Base-by-base conservation (phyloP, 2,329 filamentous ascomycete genomes). In the Pseudogymnoascus sp. region DNA sequence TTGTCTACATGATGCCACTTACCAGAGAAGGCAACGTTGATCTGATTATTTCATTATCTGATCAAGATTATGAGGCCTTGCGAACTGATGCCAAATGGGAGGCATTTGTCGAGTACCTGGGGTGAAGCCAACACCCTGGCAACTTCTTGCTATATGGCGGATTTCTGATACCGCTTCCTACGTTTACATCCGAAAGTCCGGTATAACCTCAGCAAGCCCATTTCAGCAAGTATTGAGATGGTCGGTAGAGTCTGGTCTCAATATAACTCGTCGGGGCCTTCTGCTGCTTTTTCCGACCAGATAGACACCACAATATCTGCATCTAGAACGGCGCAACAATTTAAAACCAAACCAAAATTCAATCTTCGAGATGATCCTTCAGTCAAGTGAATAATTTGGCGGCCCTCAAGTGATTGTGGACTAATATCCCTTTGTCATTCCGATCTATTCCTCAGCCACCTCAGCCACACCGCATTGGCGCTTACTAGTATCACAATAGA, bases 1-100 rank as follows among this genome's bases (percentile, higher is more conserved):
- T 60, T n/a, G 38, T 19, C 21, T 60, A 60, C 19, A 44, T 60
- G 35, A 60, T 60, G 59, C 59, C 59, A 38, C 15, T 38, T 33
- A 60, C 35, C 11, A 38, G 59, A 9, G 38, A 44, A 9, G 59
- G 59, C 15, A 33, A 60, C 9, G 31, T 60, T 13, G 35, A 38
- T 40, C 19, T 60, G 35, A 19, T 44, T 15, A 44, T 44, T 26
- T 38, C 35, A 17, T 23, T 60, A 44, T 60, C 38, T 13, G 35
- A 60, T 44, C 35, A 44, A 29, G 59, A 60, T 29, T n/a, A 26
- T 15, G 59, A 38, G 23, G 33, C 35, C 21, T 11, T 60, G 31
- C n/a, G 35, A 29, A 23, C 9, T 19, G 59, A 60, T 44, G 59
- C 35, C 10, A 29, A 38, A 26, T 60, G 59, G 59, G 38, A 31